Evolutionary conservation across 495 filamentous ascomycete genomes (phyloP).

Genomic region (Hypoxylon crocopeplum): DNA sequence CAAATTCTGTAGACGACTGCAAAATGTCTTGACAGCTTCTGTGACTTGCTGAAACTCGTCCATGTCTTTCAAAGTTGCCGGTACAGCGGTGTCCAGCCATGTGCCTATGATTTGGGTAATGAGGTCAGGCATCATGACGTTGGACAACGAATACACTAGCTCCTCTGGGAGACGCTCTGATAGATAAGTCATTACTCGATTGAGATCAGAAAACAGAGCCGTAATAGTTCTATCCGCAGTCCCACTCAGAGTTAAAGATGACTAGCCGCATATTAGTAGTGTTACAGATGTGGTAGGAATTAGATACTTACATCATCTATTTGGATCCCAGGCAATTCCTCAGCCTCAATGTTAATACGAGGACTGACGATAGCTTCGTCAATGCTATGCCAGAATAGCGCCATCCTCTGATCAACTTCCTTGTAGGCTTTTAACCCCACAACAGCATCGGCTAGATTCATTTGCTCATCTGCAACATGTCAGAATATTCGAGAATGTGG

Average conservation of each 20-base stretch:
- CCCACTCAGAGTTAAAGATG: constrained; percentile 40
- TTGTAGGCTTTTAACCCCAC: constrained; percentile 58
- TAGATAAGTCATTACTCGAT: constrained; percentile 68
- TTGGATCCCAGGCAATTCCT: constrained; percentile 42
- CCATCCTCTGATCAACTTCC: constrained; percentile 57
- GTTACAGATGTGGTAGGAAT: neutral
- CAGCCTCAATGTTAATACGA: constrained; percentile 48
- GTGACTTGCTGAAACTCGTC: constrained; percentile 71
- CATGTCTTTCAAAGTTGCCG: constrained; percentile 72
- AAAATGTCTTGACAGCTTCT: constrained; percentile 66
- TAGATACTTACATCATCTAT: constrained; percentile 48
- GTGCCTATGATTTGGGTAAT: constrained; percentile 68
- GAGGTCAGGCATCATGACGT: constrained; percentile 70
- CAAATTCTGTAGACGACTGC: constrained; percentile 63
- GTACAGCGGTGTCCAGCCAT: constrained; percentile 80
- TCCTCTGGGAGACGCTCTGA: constrained; percentile 67
- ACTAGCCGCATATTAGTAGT: constrained; percentile 42
- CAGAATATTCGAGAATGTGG: constrained; percentile 20
- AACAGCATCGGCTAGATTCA: constrained; percentile 54
- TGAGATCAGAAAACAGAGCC: constrained; percentile 65
- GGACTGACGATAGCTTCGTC: constrained; percentile 58
- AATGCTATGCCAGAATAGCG: constrained; percentile 58
- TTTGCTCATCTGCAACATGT: constrained; percentile 50
- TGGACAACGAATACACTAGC: constrained; percentile 66
- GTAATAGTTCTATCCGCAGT: constrained; percentile 48